Percentiles rank a stretch among this genome's conserved stretches.
Conservation (phyloP, 345 rosid species). For the rapeseed (Brassica napus) region DNA sequence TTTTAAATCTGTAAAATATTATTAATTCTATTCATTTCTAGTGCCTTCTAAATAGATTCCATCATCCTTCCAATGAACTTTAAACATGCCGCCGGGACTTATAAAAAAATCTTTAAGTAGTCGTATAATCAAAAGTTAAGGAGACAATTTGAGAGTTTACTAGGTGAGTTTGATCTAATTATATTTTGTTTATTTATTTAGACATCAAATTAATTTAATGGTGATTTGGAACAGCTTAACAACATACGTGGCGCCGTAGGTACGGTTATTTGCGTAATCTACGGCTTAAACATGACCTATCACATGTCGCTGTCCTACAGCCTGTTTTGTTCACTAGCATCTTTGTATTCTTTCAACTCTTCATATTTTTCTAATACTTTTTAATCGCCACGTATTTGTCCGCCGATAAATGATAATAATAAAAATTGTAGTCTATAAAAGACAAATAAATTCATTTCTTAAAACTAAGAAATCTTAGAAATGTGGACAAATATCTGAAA, state of each 20-base stretch:
- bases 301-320: slow-evolving; percentile 35
- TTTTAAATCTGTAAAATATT: not conserved
- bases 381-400: slow-evolving; percentile 19
- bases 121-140: not conserved
- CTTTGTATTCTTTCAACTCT: not conserved
- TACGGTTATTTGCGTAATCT: slow-evolving; percentile 37
- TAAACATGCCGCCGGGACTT: slow-evolving; percentile 15
- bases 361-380: not conserved
- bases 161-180: slow-evolving; percentile 10
- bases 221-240: slow-evolving; percentile 11
- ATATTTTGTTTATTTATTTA: not conserved
- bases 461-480: slow-evolving; percentile 2
- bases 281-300: slow-evolving; percentile 22
- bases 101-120: not conserved
- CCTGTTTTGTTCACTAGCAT: slow-evolving; percentile 31
- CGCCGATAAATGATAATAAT: slow-evolving; percentile 26
- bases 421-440: not conserved
- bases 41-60: not conserved
- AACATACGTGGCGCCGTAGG: slow-evolving; percentile 37
- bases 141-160: slow-evolving; percentile 20
- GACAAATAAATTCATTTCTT: not conserved
- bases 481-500: not conserved
- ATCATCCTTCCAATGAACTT: slow-evolving; percentile 26
- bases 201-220: slow-evolving; percentile 13
- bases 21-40: not conserved